A percentile compares a stretch with the other conserved stretches of the same genome.
phyloP scores from a whole-genome alignment of 2,329 filamentous ascomycete species.

The Cryphonectria carpinicola region DNA sequence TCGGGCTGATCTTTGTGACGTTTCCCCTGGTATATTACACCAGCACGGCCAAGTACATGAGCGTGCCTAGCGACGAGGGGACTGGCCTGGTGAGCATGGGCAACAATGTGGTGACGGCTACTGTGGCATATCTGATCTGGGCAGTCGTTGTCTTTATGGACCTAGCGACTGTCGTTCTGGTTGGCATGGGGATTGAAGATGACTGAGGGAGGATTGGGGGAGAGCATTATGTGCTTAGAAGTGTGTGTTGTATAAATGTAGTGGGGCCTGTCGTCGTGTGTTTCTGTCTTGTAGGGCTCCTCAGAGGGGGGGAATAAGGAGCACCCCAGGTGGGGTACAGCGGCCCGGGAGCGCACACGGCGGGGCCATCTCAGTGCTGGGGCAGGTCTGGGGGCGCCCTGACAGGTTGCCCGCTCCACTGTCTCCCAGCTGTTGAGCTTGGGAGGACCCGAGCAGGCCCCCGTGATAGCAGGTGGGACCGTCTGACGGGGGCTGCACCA shows the following conservation, averaged over 20 bases:
- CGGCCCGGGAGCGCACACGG: background rate
- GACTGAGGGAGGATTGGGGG: slow-evolving; percentile 16
- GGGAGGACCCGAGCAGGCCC: no score
- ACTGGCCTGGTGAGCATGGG: slow-evolving; percentile 29
- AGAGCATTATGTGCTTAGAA: no score
- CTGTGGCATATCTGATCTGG: slow-evolving; percentile 33
- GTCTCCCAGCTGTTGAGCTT: background rate
- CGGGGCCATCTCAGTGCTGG: background rate
- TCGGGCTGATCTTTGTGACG: slow-evolving; percentile 37
- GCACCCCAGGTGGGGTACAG: background rate
- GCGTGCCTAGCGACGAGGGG: slow-evolving; percentile 30
- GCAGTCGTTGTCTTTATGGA: slow-evolving; percentile 34
- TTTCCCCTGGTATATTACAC: slow-evolving; percentile 38
- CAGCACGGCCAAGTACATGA: slow-evolving; percentile 36
- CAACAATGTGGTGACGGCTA: slow-evolving; percentile 28
- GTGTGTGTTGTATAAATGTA: background rate
- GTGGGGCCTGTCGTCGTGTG: background rate
- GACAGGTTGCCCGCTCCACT: background rate
- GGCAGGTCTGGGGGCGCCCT: background rate
- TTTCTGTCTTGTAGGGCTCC: background rate
- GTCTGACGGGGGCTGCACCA: background rate
- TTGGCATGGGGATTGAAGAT: slow-evolving; percentile 32
- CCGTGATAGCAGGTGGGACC: background rate
- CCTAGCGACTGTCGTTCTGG: slow-evolving; percentile 33
- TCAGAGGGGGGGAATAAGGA: background rate